Conservation (phyloP, 2,329 filamentous ascomycete species). For the Aureobasidium sp. region DNA sequence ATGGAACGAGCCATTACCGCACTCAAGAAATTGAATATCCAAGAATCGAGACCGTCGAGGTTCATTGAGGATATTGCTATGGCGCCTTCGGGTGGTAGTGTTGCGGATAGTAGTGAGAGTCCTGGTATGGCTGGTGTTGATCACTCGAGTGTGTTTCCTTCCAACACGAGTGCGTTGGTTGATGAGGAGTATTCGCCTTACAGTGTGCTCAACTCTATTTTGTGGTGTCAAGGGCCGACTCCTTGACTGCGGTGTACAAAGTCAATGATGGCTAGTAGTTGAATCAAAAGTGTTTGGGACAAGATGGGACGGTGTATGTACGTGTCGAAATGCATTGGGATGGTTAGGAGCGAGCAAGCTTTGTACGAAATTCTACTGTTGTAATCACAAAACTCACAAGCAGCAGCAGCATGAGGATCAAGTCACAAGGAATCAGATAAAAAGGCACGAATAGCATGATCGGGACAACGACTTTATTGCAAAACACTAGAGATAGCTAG, state of each 20-base stretch:
- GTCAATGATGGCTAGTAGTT: too few species aligned
- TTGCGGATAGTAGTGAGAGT: neutral
- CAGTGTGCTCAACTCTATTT: constrained; percentile 41
- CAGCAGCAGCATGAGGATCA: too few species aligned
- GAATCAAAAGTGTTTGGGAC: neutral
- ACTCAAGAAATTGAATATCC: constrained; percentile 33
- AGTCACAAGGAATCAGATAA: too few species aligned
- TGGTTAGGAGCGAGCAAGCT: neutral
- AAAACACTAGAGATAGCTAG: constrained; percentile 2
- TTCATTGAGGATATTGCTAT: constrained; percentile 16
- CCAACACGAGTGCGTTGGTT: constrained; percentile 17
- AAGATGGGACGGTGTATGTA: neutral
- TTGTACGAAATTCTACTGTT: neutral
- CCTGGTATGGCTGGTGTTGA: constrained; percentile 11
- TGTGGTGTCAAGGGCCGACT: constrained; percentile 27
- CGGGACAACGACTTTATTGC: constrained; percentile 6
- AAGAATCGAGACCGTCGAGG: constrained; percentile 18
- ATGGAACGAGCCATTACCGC: constrained; percentile 40
- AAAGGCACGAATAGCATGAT: neutral
- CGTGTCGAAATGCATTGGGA: neutral
- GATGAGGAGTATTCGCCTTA: constrained; percentile 38
- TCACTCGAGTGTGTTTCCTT: constrained; percentile 2
- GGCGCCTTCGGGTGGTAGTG: constrained; percentile 6
- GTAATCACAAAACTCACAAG: neutral
- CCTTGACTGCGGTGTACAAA: too few species aligned